Evolutionary conservation across 108 stramenopile species (phyloP).

Genomic region (Chaetoceros muelleri): DNA sequence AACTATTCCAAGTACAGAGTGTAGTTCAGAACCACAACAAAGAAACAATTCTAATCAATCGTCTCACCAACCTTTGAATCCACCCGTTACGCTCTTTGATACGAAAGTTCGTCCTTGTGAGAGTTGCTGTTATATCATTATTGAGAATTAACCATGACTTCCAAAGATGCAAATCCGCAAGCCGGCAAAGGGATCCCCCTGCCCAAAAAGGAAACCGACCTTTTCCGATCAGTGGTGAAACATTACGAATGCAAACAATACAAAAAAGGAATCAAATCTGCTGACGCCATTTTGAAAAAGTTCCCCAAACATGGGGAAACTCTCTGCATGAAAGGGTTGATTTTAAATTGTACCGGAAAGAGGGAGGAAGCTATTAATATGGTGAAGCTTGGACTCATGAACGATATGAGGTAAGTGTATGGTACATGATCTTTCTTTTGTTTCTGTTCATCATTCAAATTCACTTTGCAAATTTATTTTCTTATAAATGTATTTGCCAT

Average conservation of each 20-base stretch:
- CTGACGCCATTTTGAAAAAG: conserved; percentile 87
- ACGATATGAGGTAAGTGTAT: conserved; percentile 78
- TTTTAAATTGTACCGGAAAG: conserved; percentile 64
- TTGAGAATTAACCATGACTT: too few species aligned
- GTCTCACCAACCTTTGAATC: too few species aligned
- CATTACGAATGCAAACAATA: conserved; percentile 96
- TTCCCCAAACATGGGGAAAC: conserved; percentile 97
- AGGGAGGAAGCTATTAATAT: conserved; percentile 87
- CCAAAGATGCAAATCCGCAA: conserved; percentile 42
- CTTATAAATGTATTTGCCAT: not conserved
- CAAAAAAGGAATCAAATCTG: conserved; percentile 93
- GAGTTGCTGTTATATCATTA: too few species aligned
- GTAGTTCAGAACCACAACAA: too few species aligned
- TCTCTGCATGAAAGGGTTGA: conserved; percentile 93
- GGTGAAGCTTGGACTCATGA: conserved; percentile 82
- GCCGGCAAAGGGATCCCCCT: conserved; percentile 65
- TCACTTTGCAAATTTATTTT: conserved; percentile 1
- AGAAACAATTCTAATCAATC: too few species aligned
- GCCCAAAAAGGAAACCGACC: conserved; percentile 87
- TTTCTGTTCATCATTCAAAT: not conserved
- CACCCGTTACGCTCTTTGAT: too few species aligned
- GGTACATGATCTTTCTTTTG: not conserved
- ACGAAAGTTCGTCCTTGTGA: too few species aligned
- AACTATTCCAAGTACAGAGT: too few species aligned
- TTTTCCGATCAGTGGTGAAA: conserved; percentile 87